These are phyloP conservation scores for Nicotiana undulata DNA, from an alignment of 257 asterid genomes.

Conservation along the genomic window DNA sequence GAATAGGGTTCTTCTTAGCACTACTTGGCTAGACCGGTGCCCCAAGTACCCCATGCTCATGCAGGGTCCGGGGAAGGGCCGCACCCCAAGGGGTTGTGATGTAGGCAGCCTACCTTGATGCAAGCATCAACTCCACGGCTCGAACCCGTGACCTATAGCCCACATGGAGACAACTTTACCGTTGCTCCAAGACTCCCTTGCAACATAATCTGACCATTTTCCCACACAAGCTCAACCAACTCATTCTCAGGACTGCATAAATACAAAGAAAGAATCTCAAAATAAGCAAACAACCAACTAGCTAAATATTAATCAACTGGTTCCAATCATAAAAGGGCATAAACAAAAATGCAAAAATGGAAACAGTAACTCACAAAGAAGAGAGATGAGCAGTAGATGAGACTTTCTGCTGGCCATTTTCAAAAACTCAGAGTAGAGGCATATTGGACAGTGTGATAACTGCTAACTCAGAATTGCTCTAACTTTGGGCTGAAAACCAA, in stretches of 20 bases:
- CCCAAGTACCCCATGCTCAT: too few species aligned
- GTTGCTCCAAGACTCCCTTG: constrained; percentile 32
- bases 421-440: constrained; percentile 83
- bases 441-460: constrained; percentile 25
- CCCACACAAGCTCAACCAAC: constrained; percentile 71
- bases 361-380: constrained; percentile 33
- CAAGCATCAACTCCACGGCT: too few species aligned
- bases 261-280: background rate
- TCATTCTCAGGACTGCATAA: constrained; percentile 50
- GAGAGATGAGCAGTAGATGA: constrained; percentile 21
- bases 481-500: background rate
- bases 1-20: constrained; percentile 28
- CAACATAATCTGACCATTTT: constrained; percentile 69
- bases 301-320: background rate
- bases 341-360: background rate
- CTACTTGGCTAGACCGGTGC: too few species aligned
- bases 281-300: background rate
- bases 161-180: too few species aligned
- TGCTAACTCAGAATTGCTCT: constrained; percentile 4
- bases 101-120: too few species aligned
- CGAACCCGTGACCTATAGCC: too few species aligned
- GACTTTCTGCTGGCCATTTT: constrained; percentile 45
- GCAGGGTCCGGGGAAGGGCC: too few species aligned
- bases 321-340: background rate
- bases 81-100: too few species aligned